Evolutionary conservation across 2,329 filamentous ascomycete genomes (phyloP), one percentile per base, ranked within the genome.

Genomic region (Dothiorella sarmentorum): DNA sequence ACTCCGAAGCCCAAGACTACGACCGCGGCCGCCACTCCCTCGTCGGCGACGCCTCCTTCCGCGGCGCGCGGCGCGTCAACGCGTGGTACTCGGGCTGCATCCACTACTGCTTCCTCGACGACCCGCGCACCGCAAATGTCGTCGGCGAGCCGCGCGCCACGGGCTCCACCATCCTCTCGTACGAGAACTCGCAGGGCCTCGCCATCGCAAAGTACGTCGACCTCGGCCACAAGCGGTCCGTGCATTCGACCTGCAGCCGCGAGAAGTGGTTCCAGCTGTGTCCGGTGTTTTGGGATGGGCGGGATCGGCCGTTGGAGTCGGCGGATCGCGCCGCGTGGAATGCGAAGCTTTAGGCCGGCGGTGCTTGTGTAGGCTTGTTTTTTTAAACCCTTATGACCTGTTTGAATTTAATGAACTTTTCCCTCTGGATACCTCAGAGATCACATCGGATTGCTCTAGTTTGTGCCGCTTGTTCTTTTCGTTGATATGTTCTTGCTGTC

Each of bases 101-200:
- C 63, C 82, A 85, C 64, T 85, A 83, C 68, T 78, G 80, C 65
- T 84, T 84, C 70, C 73, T 85, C 6, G 82, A 84, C 61, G 82
- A 84, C 60, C 79, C 80, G 22, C 78, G 82, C 3, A 84, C 82
- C 0, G 76, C 70, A 61, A 77, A 76, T 59, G 75, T 82, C 5
- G 81, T 84, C 1, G 86, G 86, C 61, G 89, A 93, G 75, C 89
- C 89, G 31, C 87, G 87, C 69, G 84, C 83, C 60, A 88, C 85
- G 3, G 88, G 88, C 65, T 80, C 78, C 26, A 87, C 84, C 0
- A 85, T 91, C 13, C 76, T 91, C 58, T 84, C 85, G 61, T 91
- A 91, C 70, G 88, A 91, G 65, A 82, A 89, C 56, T 83, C 86
- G 49, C 86, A 90, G 65, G 88, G 88, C 1, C 86, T 91, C 65